Conservation (phyloP, 768 basidiomycete species). For the Suillus plorans region DNA sequence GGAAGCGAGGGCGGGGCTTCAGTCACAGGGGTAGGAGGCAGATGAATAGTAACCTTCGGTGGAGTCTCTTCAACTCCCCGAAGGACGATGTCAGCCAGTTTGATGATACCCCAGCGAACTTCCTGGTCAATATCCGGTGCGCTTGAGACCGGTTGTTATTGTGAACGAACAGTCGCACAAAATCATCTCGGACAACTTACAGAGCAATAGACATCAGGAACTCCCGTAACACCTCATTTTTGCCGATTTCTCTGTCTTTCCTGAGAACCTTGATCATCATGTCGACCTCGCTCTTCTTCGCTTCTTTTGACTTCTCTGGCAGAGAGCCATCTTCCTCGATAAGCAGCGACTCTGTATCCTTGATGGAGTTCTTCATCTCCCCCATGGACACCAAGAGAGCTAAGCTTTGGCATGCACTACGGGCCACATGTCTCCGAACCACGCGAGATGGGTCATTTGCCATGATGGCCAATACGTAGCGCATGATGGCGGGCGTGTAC, state of each 20-base stretch:
- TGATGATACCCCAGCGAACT: slow-evolving; percentile 88
- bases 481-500: slow-evolving; percentile 82
- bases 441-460: slow-evolving; percentile 80
- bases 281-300: slow-evolving; percentile 81
- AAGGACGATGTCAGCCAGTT: slow-evolving; percentile 87
- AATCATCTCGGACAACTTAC: slow-evolving; percentile 43
- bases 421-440: slow-evolving; percentile 85
- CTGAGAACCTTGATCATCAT: slow-evolving; percentile 82
- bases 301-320: slow-evolving; percentile 69
- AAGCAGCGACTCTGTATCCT: slow-evolving; percentile 74
- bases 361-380: slow-evolving; percentile 74
- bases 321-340: slow-evolving; percentile 85
- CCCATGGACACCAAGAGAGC: slow-evolving; percentile 86
- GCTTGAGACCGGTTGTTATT: slow-evolving; percentile 36
- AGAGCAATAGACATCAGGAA: slow-evolving; percentile 78
- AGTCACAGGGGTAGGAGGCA: slow-evolving; percentile 68
- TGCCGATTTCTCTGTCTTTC: slow-evolving; percentile 83
- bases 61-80: slow-evolving; percentile 79
- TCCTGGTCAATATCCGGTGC: slow-evolving; percentile 80
- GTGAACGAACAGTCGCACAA: slow-evolving; percentile 5
- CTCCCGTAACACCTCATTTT: slow-evolving; percentile 77
- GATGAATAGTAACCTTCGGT: slow-evolving; percentile 85
- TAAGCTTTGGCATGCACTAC: slow-evolving; percentile 82
- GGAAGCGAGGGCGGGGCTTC: slow-evolving; percentile 60
- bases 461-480: slow-evolving; percentile 85